Evolutionary conservation across 2,329 filamentous ascomycete species (phyloP), one percentile per base, ranked within the genome.

Genomic region (Didymella sp.): DNA sequence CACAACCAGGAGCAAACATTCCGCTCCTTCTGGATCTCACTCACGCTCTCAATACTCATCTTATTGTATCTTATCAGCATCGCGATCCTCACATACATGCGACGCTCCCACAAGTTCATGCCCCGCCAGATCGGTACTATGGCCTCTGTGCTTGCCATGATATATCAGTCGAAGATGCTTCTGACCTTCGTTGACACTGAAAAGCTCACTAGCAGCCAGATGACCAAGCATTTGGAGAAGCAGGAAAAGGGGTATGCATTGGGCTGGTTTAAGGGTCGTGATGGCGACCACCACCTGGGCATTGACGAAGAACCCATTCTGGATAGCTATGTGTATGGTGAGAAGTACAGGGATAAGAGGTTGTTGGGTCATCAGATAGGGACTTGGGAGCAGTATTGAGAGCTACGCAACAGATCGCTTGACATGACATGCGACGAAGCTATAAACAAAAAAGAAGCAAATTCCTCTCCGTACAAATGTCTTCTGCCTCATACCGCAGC

Each of bases 131-230:
- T 90, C 4, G 91, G 88, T 66, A 92, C 89, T 19, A 92, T 94
- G 64, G 87, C 89, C 1, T 87, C 85, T 40, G 85, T 92, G 50
- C 80, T 94, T 51, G 89, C 89, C 0, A 93, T 89, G 69, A 89
- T 93, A 58, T 88, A 93, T 74, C 89, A 92, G 77, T 89, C 85
- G 73, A 90, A 89, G 76, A 92, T 93, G 90, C 78, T 93, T 60
- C 2, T 48, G n/a, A 85, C 86, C 68, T 93, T 93, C 73, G 87
- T 91, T 13, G 86, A 85, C 38, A 91, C 88, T 21, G 84, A 87
- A 59, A 85, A 85, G 75, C 76, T 87, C 47, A 84, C 81, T 63
- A 85, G 83, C 50, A 77, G 79, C 13, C 77, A 86, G 70, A 90
- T 91, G 86, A 85, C 83, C 61, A 74, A 75, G 53, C 81, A 82